Base-by-base conservation (phyloP, 2,329 filamentous ascomycete species). In the Pestalotiopsis sp. region DNA sequence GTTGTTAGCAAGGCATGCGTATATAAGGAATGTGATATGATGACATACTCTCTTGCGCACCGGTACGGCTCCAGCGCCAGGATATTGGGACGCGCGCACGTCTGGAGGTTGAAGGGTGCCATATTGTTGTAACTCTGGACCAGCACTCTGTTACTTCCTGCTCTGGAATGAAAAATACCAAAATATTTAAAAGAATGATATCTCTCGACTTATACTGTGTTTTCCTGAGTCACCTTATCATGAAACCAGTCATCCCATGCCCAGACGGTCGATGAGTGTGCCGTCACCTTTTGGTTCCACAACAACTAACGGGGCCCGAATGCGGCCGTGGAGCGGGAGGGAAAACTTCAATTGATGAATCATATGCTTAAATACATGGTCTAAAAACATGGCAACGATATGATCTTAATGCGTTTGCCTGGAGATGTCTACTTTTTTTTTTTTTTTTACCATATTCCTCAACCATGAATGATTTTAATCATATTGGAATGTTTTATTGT, bases 81-180 rank as follows among this genome's bases (percentile, higher is more conserved):
- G 70, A 95, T 94, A 79, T 95, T 95, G 58, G 91, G 86, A 73
- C 93, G 87, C 55, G 92, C 92, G 77, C 92, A 95, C 71, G 87
- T 91, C 74, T 92, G 83, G 65, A 95, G 83, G 77, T 94, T 88
- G 80, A 95, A 95, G 39, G 90, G 84, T 41, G 88, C 85, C 85
- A 89, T 90, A 68, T 70, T 77, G 49, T 36, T 55, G n/a, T 9
- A 2, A 20, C 20, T 63, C 45, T 36, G 6, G 27, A 58, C 41
- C 20, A 27, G n/a, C 31, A 9, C 14, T 13, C 23, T n/a, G 57
- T 36, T 57, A 11, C 49, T 59, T 61, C 27, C 45, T 3, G 13
- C 27, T 1, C 11, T 59, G 5, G 9, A 27, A 36, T 4, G 3
- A 59, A 31, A 27, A 59, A 59, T 23, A 59, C 23, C 57, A 59